Evolutionary conservation across 352 stramenopile species (phyloP).

Genomic region (Pythium grandisporangium): DNA sequence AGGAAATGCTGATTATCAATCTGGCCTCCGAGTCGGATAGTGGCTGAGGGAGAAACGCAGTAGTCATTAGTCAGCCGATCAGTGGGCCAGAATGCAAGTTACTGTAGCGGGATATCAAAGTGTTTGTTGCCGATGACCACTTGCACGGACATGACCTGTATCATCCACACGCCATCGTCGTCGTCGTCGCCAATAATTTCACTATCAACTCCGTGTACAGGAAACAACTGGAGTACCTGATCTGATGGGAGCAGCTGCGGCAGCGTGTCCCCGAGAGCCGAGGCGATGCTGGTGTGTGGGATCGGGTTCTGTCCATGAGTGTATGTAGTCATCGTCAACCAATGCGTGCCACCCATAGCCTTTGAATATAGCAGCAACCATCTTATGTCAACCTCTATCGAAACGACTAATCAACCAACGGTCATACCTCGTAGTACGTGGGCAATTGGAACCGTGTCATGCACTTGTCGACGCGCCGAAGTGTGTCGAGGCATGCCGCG

Average conservation of each 20-base stretch:
- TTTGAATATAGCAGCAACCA: too few relatives aligned
- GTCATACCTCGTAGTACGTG: constrained; percentile 54
- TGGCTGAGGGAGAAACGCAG: background rate
- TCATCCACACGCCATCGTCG: background rate
- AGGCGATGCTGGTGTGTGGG: constrained; percentile 74
- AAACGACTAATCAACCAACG: too few relatives aligned
- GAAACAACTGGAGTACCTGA: too few relatives aligned
- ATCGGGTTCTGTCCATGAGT: constrained; percentile 45
- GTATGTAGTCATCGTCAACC: constrained; percentile 24
- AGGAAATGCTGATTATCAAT: constrained; percentile 8
- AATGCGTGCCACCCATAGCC: too few relatives aligned
- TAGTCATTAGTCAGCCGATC: too few relatives aligned
- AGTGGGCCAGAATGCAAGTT: too few relatives aligned
- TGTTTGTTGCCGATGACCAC: constrained; percentile 80
- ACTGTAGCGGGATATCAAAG: constrained; percentile 56
- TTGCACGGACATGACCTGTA: constrained; percentile 30
- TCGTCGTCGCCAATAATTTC: too few relatives aligned
- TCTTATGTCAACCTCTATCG: too few relatives aligned
- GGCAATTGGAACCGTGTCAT: constrained; percentile 35
- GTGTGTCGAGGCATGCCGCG: constrained; percentile 21
- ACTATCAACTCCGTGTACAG: too few relatives aligned
- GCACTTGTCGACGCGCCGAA: constrained; percentile 55
- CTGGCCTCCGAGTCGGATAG: constrained; percentile 13
- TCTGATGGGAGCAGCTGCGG: constrained; percentile 21
- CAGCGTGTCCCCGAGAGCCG: constrained; percentile 40